Conservation (phyloP, 176 grass and related monocot genomes). For the Oryza meridionalis region DNA sequence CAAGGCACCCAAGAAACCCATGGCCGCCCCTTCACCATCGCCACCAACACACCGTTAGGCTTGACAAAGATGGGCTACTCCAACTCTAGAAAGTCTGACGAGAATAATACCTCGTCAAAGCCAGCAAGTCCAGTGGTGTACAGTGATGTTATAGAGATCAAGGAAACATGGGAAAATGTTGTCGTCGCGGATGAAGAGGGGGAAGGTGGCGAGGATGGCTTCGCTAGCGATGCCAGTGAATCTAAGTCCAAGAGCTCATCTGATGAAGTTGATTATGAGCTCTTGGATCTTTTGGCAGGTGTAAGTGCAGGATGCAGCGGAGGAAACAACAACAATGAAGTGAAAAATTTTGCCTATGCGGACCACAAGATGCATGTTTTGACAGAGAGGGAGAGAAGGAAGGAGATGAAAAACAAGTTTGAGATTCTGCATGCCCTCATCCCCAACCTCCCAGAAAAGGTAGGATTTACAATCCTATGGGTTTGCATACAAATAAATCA, state of each 20-base stretch:
- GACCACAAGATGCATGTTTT: constrained; percentile 38
- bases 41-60: background rate
- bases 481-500: background rate
- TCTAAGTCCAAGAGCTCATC: background rate
- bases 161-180: background rate
- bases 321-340: background rate
- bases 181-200: too few relatives aligned
- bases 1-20: background rate
- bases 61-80: background rate
- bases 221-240: too few relatives aligned
- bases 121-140: background rate
- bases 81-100: background rate
- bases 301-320: background rate
- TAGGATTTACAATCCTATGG: background rate
- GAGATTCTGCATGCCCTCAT: constrained; percentile 44
- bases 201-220: background rate
- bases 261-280: background rate
- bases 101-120: background rate
- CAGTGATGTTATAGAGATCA: background rate
- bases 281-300: background rate
- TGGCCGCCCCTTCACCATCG: background rate
- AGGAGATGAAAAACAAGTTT: constrained; percentile 64
- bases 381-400: constrained; percentile 52
- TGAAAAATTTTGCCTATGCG: background rate
- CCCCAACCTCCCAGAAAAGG: constrained; percentile 45